Conservation (phyloP, 306 rosid genomes). For the Cucurbita moschata region DNA sequence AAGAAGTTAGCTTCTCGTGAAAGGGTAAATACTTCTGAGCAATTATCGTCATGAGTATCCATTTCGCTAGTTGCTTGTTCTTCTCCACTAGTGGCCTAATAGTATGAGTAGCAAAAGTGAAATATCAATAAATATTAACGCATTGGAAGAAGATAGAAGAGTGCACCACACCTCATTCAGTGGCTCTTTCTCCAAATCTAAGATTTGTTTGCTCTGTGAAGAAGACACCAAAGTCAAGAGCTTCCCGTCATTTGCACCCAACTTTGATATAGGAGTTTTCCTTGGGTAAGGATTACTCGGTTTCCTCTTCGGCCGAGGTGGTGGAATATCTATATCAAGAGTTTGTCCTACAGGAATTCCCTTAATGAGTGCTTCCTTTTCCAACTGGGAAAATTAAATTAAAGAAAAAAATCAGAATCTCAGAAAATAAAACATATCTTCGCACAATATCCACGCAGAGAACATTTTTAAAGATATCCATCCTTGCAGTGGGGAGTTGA, state of each 20-base stretch:
- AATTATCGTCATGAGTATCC: slow-evolving; percentile 38
- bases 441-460: neutral
- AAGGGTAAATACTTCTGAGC: slow-evolving; percentile 33
- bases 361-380: slow-evolving; percentile 72
- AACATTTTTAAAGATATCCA: neutral
- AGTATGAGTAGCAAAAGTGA: slow-evolving; percentile 7
- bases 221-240: slow-evolving; percentile 31
- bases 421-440: neutral
- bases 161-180: slow-evolving; percentile 42
- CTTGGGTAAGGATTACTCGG: slow-evolving; percentile 94
- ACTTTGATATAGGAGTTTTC: slow-evolving; percentile 40
- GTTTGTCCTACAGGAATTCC: slow-evolving; percentile 63
- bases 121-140: neutral
- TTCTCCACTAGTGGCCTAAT: slow-evolving; percentile 38
- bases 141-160: slow-evolving; percentile 8
- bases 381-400: slow-evolving; percentile 45
- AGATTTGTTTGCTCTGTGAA: slow-evolving; percentile 31
- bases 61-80: slow-evolving; percentile 26
- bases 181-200: slow-evolving; percentile 62
- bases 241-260: slow-evolving; percentile 59
- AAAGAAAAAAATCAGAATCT: slow-evolving; percentile 10
- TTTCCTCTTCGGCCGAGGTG: slow-evolving; percentile 95
- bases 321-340: slow-evolving; percentile 80
- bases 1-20: slow-evolving; percentile 48
- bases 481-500: too few species aligned